These are phyloP conservation scores for Yamadazyma jaroonii DNA, from an alignment of 1,139 yeast species.

Conservation along the genomic window DNA sequence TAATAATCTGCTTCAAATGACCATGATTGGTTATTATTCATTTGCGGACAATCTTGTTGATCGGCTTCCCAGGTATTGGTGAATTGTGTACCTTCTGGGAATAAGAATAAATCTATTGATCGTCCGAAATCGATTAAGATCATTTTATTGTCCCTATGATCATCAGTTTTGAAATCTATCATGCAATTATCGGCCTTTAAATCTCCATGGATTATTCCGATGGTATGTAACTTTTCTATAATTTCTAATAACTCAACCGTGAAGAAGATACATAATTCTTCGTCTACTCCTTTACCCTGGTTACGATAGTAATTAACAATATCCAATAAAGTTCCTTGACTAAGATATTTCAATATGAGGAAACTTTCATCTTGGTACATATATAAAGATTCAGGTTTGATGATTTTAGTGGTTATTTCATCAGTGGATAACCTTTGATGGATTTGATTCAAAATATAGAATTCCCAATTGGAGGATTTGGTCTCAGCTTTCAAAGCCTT, in stretches of 20 bases:
- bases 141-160: conserved; percentile 59
- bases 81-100: conserved; percentile 53
- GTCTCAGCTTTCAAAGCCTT: conserved; percentile 74
- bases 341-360: conserved; percentile 62
- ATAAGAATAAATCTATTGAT: conserved; percentile 67
- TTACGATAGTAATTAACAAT: conserved; percentile 52
- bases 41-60: conserved; percentile 74
- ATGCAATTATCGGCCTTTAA: conserved; percentile 85
- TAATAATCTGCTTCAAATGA: conserved; percentile 80
- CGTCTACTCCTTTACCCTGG: conserved; percentile 46
- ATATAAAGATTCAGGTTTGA: conserved; percentile 53
- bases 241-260: conserved; percentile 61
- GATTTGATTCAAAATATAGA: conserved; percentile 62
- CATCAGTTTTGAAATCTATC: conserved; percentile 50
- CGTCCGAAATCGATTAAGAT: conserved; percentile 81
- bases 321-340: conserved; percentile 76
- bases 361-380: conserved; percentile 72
- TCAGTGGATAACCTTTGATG: conserved; percentile 30
- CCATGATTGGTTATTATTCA: conserved; percentile 67
- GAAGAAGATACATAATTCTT: conserved; percentile 60
- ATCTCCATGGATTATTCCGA: conserved; percentile 80
- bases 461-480: conserved; percentile 81
- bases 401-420: conserved; percentile 15
- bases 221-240: conserved; percentile 60
- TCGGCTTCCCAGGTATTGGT: conserved; percentile 62